phyloP scores from a whole-genome alignment of 2,329 filamentous ascomycete genomes.

The Microdochium paspali region DNA sequence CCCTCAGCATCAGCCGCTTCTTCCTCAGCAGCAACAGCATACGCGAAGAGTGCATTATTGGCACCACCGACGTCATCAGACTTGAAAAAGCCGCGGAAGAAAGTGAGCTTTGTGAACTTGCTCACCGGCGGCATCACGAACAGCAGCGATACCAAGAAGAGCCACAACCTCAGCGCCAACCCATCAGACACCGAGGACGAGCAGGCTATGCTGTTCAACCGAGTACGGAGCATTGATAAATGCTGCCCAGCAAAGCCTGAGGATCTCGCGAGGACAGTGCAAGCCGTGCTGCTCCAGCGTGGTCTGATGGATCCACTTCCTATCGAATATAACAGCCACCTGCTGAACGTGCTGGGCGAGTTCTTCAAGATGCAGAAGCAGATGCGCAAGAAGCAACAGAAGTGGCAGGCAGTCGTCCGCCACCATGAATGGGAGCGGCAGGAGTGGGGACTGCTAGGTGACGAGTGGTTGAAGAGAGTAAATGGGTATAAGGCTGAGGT shows the following conservation, averaged over 20 bases:
- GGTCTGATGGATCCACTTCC: neutral
- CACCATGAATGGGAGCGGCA: neutral
- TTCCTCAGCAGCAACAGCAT: neutral
- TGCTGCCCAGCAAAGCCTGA: neutral
- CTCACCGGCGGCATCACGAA: neutral
- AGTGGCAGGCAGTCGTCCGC: neutral
- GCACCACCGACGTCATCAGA: neutral
- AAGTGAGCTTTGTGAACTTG: neutral
- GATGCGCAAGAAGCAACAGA: neutral
- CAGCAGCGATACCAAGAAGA: too few species aligned
- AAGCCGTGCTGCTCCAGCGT: neutral
- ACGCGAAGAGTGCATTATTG: too few species aligned
- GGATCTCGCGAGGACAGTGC: neutral
- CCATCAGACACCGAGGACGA: neutral
- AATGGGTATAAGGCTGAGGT: slow-evolving; percentile 26
- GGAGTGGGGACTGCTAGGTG: neutral
- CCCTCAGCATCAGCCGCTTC: too few species aligned
- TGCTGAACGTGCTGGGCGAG: neutral
- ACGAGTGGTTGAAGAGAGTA: slow-evolving; percentile 24
- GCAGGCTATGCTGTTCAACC: neutral
- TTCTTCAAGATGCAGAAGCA: neutral
- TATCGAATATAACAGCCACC: neutral
- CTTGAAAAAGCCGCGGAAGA: neutral
- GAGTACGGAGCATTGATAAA: neutral
- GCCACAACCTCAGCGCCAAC: neutral